Conservation (phyloP, 345 rosid species). For the Brassica cretica region DNA sequence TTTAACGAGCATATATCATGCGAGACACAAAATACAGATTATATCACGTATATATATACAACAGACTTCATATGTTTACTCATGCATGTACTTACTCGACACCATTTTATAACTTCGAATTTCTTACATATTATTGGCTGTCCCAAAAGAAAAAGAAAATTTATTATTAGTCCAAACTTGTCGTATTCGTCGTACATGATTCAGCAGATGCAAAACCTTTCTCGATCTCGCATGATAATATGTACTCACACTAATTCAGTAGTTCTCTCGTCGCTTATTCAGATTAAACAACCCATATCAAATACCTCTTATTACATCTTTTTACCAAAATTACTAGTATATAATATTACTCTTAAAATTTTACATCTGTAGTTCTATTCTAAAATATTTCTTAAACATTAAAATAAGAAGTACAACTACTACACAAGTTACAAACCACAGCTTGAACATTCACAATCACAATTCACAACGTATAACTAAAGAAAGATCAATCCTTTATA, state of each 20-base stretch:
- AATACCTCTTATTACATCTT: not conserved
- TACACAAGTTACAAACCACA: not conserved
- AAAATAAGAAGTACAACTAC: not conserved
- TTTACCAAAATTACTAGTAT: not conserved
- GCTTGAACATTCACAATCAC: not conserved
- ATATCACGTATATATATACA: constrained; percentile 17
- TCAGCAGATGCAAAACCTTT: constrained; percentile 13
- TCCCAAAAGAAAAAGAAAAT: not conserved
- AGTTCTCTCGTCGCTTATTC: not conserved
- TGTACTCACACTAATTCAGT: not conserved
- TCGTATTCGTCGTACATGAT: constrained; percentile 5
- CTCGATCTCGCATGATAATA: not conserved
- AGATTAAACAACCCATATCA: not conserved
- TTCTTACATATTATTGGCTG: not conserved
- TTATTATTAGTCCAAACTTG: not conserved
- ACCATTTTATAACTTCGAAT: not conserved
- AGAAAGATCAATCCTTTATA: not conserved
- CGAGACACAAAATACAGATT: constrained; percentile 24
- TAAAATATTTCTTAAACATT: not conserved
- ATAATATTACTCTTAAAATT: not conserved
- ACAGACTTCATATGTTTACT: not conserved
- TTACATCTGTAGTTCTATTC: not conserved
- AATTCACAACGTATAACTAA: constrained; percentile 5
- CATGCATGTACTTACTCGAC: constrained; percentile 11
- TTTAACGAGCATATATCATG: constrained; percentile 24